Percentiles rank a stretch among this genome's conserved stretches.
Evolutionary conservation across 441 rosid species (phyloP).

Genomic region (Cnidoscolus chayamansa): DNA sequence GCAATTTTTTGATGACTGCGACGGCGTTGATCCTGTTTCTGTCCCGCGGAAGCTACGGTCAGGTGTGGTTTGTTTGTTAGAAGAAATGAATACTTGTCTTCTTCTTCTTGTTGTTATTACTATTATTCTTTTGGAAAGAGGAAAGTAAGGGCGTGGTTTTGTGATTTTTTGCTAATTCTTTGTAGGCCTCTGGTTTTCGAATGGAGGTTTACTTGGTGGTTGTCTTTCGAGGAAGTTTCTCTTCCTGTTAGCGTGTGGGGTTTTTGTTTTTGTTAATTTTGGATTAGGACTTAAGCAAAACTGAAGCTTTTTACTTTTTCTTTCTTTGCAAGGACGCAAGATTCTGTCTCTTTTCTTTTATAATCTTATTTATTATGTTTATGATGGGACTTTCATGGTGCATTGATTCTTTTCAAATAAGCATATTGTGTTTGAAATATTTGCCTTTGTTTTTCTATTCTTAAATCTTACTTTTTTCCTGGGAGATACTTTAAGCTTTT

Average conservation of each 20-base stretch:
- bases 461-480: conserved; percentile 32
- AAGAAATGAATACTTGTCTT: not conserved
- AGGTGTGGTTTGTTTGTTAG: conserved; percentile 48
- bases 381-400: conserved; percentile 30
- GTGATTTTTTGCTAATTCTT: conserved; percentile 10
- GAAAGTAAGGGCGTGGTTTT: not conserved
- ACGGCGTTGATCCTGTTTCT: conserved; percentile 68
- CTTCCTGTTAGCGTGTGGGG: conserved; percentile 25
- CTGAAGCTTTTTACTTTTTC: conserved; percentile 39
- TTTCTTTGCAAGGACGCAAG: conserved; percentile 53
- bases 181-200: conserved; percentile 22
- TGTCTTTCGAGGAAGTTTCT: conserved; percentile 52
- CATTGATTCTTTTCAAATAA: conserved; percentile 32
- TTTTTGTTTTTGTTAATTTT: conserved; percentile 18
- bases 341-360: conserved; percentile 37
- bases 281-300: conserved; percentile 62
- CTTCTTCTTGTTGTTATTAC: not conserved
- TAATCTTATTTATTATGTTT: conserved; percentile 24
- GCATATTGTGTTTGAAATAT: conserved; percentile 20
- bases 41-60: conserved; percentile 94
- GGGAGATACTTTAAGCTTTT: conserved; percentile 35
- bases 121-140: not conserved
- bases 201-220: conserved; percentile 30
- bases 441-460: conserved; percentile 20
- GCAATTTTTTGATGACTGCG: conserved; percentile 47